Percentiles rank a stretch among this genome's conserved stretches.
phyloP scores from a whole-genome alignment of 495 filamentous ascomycete genomes.

The Trichoderma asperelloides region DNA sequence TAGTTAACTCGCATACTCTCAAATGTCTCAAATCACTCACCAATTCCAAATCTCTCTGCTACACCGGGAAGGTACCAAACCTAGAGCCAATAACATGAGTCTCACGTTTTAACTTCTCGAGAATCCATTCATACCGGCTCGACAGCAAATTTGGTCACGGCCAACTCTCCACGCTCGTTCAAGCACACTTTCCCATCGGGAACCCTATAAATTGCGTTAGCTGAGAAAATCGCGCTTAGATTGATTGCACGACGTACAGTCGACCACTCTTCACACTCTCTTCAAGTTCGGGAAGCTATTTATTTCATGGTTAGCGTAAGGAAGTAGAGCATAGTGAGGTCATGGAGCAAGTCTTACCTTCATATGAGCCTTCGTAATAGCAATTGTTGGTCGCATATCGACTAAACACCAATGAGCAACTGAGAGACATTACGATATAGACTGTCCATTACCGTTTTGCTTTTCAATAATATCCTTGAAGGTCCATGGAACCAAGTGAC shows the following conservation, averaged over 20 bases:
- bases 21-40: constrained; percentile 28
- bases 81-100: constrained; percentile 17
- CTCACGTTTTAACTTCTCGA: not conserved
- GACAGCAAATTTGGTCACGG: constrained; percentile 93
- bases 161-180: constrained; percentile 72
- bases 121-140: constrained; percentile 52
- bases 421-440: not conserved
- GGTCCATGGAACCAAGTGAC: constrained; percentile 79
- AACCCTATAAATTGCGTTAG: constrained; percentile 30
- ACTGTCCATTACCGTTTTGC: constrained; percentile 40
- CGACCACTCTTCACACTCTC: constrained; percentile 72
- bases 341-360: constrained; percentile 35
- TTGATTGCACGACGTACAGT: constrained; percentile 34
- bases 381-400: constrained; percentile 89
- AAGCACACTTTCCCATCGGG: constrained; percentile 90
- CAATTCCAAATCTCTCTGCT: constrained; percentile 87
- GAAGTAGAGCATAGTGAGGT: not conserved
- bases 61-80: constrained; percentile 95
- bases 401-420: constrained; percentile 29
- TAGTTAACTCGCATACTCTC: constrained; percentile 9
- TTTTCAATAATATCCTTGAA: constrained; percentile 60
- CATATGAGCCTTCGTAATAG: constrained; percentile 94
- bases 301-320: constrained; percentile 15
- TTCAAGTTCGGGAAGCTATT: constrained; percentile 72
- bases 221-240: not conserved